These are phyloP conservation scores for Apophysomyces variabilis DNA, from an alignment of 371 early-diverging fungal species.

Conservation along the genomic window DNA sequence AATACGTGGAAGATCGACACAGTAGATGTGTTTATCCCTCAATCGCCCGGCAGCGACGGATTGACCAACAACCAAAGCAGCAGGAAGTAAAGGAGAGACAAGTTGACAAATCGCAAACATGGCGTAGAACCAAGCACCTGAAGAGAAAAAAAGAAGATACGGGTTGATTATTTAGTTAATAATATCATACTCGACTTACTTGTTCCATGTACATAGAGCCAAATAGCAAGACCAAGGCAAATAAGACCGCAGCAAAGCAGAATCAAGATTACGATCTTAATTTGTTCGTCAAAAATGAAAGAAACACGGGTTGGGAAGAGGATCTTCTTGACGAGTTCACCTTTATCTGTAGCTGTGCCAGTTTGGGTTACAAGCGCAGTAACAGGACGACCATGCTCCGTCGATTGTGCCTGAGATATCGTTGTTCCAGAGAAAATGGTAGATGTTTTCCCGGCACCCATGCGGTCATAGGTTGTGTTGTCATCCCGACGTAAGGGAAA, in stretches of 20 bases:
- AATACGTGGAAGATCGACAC: slow-evolving; percentile 84
- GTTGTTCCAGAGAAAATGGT: slow-evolving; percentile 59
- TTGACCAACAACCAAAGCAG: slow-evolving; percentile 72
- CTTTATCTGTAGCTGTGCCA: slow-evolving; percentile 77
- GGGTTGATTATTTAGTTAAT: not conserved
- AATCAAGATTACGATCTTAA: slow-evolving; percentile 69
- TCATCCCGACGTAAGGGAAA: slow-evolving; percentile 51
- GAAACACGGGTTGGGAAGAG: slow-evolving; percentile 66
- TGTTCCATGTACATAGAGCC: slow-evolving; percentile 49
- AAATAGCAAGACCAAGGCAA: slow-evolving; percentile 57
- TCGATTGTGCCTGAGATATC: slow-evolving; percentile 48
- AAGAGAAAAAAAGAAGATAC: not conserved
- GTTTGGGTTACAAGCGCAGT: slow-evolving; percentile 72
- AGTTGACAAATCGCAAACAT: slow-evolving; percentile 77
- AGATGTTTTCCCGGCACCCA: slow-evolving; percentile 56
- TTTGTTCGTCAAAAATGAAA: slow-evolving; percentile 71
- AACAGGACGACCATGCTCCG: slow-evolving; percentile 38
- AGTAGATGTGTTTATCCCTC: slow-evolving; percentile 65
- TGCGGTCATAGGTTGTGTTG: slow-evolving; percentile 34
- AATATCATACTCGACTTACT: slow-evolving; percentile 10
- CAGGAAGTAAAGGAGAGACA: slow-evolving; percentile 69
- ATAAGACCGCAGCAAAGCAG: slow-evolving; percentile 62
- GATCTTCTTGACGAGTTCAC: slow-evolving; percentile 77
- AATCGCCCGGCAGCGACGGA: slow-evolving; percentile 78
- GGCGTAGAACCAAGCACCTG: slow-evolving; percentile 64